Evolutionary conservation across 805 yeast species (phyloP), one percentile per base, ranked within the genome.

Genomic region (Yarrowia alimentaria): DNA sequence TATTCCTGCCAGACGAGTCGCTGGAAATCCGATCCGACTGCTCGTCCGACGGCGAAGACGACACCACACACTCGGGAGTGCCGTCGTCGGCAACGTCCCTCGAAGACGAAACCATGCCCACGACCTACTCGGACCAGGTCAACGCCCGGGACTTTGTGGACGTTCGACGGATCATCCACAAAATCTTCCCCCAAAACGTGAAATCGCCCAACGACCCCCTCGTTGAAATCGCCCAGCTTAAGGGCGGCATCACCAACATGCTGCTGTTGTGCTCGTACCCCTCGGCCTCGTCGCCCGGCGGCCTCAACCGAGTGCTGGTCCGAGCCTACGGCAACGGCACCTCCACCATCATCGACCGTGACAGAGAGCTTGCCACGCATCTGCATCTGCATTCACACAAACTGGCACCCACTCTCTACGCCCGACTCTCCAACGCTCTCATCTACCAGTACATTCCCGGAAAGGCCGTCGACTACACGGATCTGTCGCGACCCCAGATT

Each of bases 291-390:
- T 26, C 20, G 20, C 56, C 43, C 29, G 59, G 55, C 26, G 43
- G 35, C 13, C 43, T 55, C n/a, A 42, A 38, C 22, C 49, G 56
- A 33, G 60, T 61, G 38, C 70, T 84, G 13, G 80, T 84, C 51
- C 69, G 93, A 53, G 81, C 85, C 0, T 84, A 85, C 57, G 93
- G 93, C 7, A 75, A 77, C 52, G 89, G 89, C 10, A 84, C 93
- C 1, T 76, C 74, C 51, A 67, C 80, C 28, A 83, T 84, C 45
- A 84, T 84, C 25, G 89, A 85, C 64, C 69, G 93, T 56, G 81
- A 81, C 57, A 68, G 89, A 28, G 93, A 84, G 61, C 81, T 79
- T 60, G 81, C 82, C 14, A 81, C 85, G 52, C 91, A 84, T 61
- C 61, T 80, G 42, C 76, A 79, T 48, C 71, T 85, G 45, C 74